These are phyloP conservation scores for Persicaria tinctoria DNA, from an alignment of 148 eudicot genomes.

Conservation along the genomic window DNA sequence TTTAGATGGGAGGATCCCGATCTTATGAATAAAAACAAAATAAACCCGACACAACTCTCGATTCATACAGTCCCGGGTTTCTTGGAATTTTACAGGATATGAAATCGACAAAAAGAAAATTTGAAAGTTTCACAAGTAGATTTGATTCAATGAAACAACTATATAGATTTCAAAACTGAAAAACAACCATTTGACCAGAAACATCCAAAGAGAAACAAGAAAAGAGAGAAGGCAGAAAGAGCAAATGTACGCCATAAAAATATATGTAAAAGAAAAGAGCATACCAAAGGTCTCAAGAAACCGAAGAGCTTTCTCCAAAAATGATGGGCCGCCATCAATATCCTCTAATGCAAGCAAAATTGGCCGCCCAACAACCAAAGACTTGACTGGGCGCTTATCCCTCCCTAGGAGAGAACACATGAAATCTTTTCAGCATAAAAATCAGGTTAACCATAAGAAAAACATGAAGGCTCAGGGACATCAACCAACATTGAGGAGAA, in stretches of 20 bases:
- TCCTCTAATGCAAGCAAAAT: slow-evolving; percentile 95
- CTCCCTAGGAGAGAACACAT: slow-evolving; percentile 50
- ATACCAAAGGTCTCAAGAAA: slow-evolving; percentile 91
- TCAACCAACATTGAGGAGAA: slow-evolving; percentile 68
- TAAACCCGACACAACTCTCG: too few relatives aligned
- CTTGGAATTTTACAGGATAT: too few relatives aligned
- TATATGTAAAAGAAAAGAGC: slow-evolving; percentile 3
- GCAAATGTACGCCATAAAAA: not conserved
- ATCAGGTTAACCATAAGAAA: not conserved
- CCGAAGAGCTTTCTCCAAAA: slow-evolving; percentile 91
- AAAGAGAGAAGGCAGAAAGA: too few relatives aligned
- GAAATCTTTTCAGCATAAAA: not conserved
- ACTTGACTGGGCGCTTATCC: slow-evolving; percentile 89
- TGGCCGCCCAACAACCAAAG: slow-evolving; percentile 96
- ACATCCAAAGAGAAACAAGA: too few relatives aligned
- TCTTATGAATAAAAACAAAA: too few relatives aligned
- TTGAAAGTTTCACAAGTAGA: too few relatives aligned
- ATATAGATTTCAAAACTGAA: too few relatives aligned
- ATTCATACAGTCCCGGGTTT: too few relatives aligned
- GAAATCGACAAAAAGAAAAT: too few relatives aligned
- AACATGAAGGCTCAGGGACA: slow-evolving; percentile 13
- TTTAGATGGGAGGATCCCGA: too few relatives aligned
- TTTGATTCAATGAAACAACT: too few relatives aligned
- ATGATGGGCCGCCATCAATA: slow-evolving; percentile 99
- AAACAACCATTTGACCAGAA: too few relatives aligned